Base-by-base conservation (phyloP, 495 filamentous ascomycete genomes). In the Hyphodiscus hymeniophilus region DNA sequence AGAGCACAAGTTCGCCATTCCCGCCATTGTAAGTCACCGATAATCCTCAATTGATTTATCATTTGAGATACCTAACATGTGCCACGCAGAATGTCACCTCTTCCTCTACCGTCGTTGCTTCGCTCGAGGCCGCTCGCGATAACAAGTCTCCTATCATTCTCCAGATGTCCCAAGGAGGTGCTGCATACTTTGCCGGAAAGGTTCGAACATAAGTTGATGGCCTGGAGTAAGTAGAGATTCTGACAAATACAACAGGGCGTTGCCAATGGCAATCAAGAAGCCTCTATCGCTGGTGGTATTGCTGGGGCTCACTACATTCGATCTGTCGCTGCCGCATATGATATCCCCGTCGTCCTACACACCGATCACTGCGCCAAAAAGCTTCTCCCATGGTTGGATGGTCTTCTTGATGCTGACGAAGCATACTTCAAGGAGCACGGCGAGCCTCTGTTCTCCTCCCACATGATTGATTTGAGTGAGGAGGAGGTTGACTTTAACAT, bases 381-480 rank as follows among this genome's bases (percentile, higher is more conserved):
- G 77, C 81, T 94, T 40, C 77, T 92, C 13, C 88, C 89, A 35
- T 96, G 94, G 92, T 71, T 98, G 58, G 92, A 97, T 64, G 92
- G 92, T 58, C 90, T 98, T 82, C 67, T 97, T 40, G 87, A 89
- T 54, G 85, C 74, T 45, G 89, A 95, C 63, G 94, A 99, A 81
- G 70, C 68, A 43, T 88, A 90, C 74, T 94, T 91, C 84, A 90
- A 94, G 77, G 62, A 79, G 60, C 81, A 94, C 66, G 86, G 86
- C 66, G 83, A 89, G 66, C 92, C 94, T 47, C 84, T 98, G 38
- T 99, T 91, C 80, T 87, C 81, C 60, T 81, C 73, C 58, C 92
- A 99, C 78, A 97, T 99, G 92, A 95, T 99, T 59, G 92, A 98
- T 68, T 64, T 98, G 60, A 82, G 78, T 28, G 91, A 96, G 75